A percentile compares a stretch with the other conserved stretches of the same genome.
phyloP scores from a whole-genome alignment of 805 yeast genomes.

The Grigorovia humatica region DNA sequence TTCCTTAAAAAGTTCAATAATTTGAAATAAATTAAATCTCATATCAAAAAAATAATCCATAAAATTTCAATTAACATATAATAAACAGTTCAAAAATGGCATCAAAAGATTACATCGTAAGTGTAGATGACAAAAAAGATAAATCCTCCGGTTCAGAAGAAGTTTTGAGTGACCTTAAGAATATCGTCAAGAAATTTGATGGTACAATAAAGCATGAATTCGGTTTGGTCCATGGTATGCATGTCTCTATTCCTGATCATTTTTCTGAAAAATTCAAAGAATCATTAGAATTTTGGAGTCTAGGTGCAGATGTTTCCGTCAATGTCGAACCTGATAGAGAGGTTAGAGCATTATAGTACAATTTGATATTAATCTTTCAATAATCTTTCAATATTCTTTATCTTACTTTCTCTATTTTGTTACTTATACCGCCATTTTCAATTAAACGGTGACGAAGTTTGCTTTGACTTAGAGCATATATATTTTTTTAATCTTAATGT shows the following conservation, averaged over 20 bases:
- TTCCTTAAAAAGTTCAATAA: not conserved
- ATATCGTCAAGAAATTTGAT: constrained; percentile 30
- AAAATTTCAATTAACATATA: not conserved
- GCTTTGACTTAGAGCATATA: too few relatives aligned
- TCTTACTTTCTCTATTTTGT: too few relatives aligned
- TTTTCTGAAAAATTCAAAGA: constrained; percentile 1
- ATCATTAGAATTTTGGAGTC: constrained; percentile 10
- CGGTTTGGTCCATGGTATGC: constrained; percentile 22
- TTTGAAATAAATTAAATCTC: too few relatives aligned
- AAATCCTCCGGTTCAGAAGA: not conserved
- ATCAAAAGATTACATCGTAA: not conserved
- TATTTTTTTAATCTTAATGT: too few relatives aligned
- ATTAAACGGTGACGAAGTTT: too few relatives aligned
- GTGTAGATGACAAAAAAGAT: not conserved
- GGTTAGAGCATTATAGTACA: constrained; percentile 14
- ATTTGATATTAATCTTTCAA: not conserved
- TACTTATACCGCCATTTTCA: too few relatives aligned
- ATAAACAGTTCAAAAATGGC: not conserved
- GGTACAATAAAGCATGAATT: constrained; percentile 40
- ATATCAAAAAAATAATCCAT: too few relatives aligned
- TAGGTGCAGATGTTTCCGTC: constrained; percentile 11
- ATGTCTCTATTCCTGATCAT: constrained; percentile 2
- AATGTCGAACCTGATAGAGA: constrained; percentile 21
- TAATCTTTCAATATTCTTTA: not conserved
- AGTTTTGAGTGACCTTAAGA: constrained; percentile 20